Conservation (phyloP, 352 stramenopile genomes). For the Pythium insidiosum region DNA sequence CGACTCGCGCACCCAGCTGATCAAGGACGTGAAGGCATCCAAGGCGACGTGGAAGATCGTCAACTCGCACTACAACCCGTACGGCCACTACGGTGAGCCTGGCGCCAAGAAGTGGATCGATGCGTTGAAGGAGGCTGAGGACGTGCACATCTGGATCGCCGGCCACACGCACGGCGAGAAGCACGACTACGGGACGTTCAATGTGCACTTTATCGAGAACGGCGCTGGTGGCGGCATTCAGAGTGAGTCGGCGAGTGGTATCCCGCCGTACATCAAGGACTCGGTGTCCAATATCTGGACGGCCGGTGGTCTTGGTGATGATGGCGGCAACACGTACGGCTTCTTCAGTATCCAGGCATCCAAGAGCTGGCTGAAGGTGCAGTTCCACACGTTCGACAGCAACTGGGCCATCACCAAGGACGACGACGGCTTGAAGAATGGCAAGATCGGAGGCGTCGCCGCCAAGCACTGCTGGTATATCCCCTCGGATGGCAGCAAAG, state of each 20-base stretch:
- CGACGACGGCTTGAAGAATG: not conserved
- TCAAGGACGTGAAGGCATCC: constrained; percentile 35
- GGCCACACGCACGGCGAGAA: constrained; percentile 72
- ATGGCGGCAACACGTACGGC: constrained; percentile 11
- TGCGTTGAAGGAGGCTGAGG: not conserved
- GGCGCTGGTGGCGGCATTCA: constrained; percentile 18
- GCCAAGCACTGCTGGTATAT: no score
- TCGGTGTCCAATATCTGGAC: no score
- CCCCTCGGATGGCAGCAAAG: no score
- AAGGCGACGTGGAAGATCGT: constrained; percentile 72
- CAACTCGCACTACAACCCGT: no score
- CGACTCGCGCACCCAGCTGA: constrained; percentile 58
- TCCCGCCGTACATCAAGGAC: not conserved
- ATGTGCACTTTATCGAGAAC: constrained; percentile 20
- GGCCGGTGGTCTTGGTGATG: not conserved
- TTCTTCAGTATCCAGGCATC: constrained; percentile 14
- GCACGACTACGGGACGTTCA: constrained; percentile 30
- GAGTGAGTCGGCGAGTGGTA: no score
- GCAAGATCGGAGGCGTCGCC: no score
- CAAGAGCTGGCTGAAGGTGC: constrained; percentile 13
- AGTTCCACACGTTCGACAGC: constrained; percentile 14
- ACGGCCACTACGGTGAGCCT: constrained; percentile 1
- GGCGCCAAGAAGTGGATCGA: not conserved
- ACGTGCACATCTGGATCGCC: constrained; percentile 36
- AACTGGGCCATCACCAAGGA: constrained; percentile 9